phyloP scores from a whole-genome alignment of 73 alveolate genomes.

The Tetrahymena thermophila region DNA sequence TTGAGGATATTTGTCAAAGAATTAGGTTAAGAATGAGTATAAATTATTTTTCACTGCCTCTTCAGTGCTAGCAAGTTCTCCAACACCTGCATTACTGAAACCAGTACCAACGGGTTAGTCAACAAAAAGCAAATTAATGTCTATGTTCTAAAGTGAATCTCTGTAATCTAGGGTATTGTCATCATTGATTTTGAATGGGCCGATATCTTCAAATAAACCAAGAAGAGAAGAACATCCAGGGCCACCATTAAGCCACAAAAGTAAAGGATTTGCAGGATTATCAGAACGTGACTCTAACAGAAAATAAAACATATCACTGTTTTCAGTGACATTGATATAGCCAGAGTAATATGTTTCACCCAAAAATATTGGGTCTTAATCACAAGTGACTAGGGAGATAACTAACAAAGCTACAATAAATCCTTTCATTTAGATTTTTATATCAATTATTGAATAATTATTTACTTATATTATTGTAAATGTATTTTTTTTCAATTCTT shows the following conservation, averaged over 20 bases:
- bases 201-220: slow-evolving; percentile 79
- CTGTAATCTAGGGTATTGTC: slow-evolving; percentile 33
- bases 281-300: slow-evolving; percentile 45
- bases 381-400: background rate
- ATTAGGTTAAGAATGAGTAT: slow-evolving; percentile 16
- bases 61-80: slow-evolving; percentile 8
- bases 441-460: background rate
- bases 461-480: background rate
- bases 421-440: background rate
- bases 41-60: slow-evolving; percentile 31
- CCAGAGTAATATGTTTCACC: background rate
- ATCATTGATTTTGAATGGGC: slow-evolving; percentile 68
- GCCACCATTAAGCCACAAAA: slow-evolving; percentile 91
- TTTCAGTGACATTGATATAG: background rate
- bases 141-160: slow-evolving; percentile 77
- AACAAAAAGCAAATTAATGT: slow-evolving; percentile 66
- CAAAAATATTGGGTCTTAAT: background rate
- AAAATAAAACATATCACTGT: slow-evolving; percentile 30
- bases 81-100: slow-evolving; percentile 34
- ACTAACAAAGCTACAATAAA: background rate
- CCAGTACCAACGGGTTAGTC: slow-evolving; percentile 98
- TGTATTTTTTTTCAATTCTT: too few relatives aligned
- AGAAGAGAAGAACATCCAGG: slow-evolving; percentile 81
- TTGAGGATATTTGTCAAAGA: slow-evolving; percentile 43
- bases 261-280: slow-evolving; percentile 67